Conservation (phyloP, 768 basidiomycete species). For the Auricularia sp. region DNA sequence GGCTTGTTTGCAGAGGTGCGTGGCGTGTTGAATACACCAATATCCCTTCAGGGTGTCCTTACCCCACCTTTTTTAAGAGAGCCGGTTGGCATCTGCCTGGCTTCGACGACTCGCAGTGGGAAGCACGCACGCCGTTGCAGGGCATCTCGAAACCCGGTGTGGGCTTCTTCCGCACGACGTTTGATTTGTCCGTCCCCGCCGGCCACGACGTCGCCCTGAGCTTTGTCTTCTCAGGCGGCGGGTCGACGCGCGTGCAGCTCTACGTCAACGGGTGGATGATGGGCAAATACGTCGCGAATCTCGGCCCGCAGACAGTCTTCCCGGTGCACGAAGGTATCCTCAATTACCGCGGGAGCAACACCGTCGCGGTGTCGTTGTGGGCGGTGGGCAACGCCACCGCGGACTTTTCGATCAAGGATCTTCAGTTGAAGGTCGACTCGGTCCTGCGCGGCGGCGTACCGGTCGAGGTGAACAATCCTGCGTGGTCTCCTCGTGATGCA, state of each 20-base stretch:
- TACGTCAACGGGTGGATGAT: slow-evolving; percentile 63
- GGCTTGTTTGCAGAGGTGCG: slow-evolving; percentile 48
- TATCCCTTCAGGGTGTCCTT: not conserved
- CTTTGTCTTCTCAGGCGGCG: slow-evolving; percentile 51
- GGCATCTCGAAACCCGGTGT: slow-evolving; percentile 64
- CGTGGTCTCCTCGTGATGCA: not conserved
- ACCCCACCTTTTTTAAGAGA: slow-evolving; percentile 18
- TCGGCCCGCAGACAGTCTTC: slow-evolving; percentile 71
- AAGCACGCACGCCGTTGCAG: slow-evolving; percentile 38
- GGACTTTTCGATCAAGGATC: slow-evolving; percentile 32
- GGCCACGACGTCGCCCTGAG: slow-evolving; percentile 61
- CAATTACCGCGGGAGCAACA: slow-evolving; percentile 56
- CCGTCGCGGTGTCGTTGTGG: slow-evolving; percentile 55
- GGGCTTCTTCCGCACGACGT: slow-evolving; percentile 74
- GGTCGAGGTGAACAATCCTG: not conserved
- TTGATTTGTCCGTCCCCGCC: slow-evolving; percentile 47
- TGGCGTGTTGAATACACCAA: not conserved
- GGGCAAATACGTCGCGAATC: slow-evolving; percentile 63
- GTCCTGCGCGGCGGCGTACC: slow-evolving; percentile 53
- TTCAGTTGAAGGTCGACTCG: slow-evolving; percentile 45
- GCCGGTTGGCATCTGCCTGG: slow-evolving; percentile 67
- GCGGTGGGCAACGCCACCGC: slow-evolving; percentile 39
- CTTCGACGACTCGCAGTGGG: slow-evolving; percentile 54
- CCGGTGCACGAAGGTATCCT: slow-evolving; percentile 77
- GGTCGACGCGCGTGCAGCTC: not conserved